phyloP scores from a whole-genome alignment of 1,139 yeast genomes.

The Diutina scorzettiae region DNA sequence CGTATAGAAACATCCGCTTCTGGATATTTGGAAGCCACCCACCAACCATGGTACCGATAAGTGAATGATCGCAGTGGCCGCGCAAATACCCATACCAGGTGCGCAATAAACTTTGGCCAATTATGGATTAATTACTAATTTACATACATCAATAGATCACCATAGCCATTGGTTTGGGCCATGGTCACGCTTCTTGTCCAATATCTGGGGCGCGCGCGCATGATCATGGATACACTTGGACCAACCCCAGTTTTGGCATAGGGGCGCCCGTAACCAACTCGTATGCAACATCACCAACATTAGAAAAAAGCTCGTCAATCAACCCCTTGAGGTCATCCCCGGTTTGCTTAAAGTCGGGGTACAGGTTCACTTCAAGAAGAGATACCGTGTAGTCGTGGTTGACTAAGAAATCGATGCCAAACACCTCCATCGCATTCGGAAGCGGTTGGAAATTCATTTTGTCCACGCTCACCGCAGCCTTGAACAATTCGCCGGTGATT shows the following conservation, averaged over 20 bases:
- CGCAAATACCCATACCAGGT: no score
- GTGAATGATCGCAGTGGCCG: no score
- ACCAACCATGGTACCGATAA: background rate
- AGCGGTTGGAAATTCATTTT: constrained; percentile 84
- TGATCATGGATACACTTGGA: background rate
- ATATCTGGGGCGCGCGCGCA: no score
- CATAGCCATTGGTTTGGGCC: no score
- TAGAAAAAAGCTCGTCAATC: constrained; percentile 48
- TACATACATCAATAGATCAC: no score
- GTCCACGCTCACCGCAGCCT: constrained; percentile 73
- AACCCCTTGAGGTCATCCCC: constrained; percentile 61
- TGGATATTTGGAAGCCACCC: constrained; percentile 38
- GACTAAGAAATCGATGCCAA: constrained; percentile 80
- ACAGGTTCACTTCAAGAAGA: constrained; percentile 79
- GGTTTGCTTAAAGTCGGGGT: constrained; percentile 94
- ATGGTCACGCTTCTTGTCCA: no score
- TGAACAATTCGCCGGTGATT: constrained; percentile 60
- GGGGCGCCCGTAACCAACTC: constrained; percentile 1
- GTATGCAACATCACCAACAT: constrained; percentile 16
- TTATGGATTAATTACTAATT: no score
- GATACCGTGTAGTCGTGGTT: constrained; percentile 41
- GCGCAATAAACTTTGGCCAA: no score
- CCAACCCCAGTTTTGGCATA: background rate
- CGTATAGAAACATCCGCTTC: constrained; percentile 65
- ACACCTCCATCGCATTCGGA: constrained; percentile 71